These are phyloP conservation scores for Monosporascus cannonballus DNA, from an alignment of 2,329 filamentous ascomycete species.

Conservation along the genomic window DNA sequence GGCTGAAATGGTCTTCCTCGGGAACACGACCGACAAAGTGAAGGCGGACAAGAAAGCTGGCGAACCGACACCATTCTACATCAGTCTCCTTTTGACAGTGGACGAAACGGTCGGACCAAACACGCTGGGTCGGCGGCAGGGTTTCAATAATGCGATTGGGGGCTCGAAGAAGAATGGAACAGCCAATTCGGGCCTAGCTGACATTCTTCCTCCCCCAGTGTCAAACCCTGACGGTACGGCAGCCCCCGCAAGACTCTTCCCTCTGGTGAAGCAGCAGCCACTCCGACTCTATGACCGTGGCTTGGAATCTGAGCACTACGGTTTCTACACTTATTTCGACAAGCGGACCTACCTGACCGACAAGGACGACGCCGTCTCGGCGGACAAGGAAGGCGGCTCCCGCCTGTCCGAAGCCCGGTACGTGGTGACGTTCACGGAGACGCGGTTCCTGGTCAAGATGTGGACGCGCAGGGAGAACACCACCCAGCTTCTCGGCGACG, in stretches of 20 bases:
- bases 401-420: conserved; percentile 46
- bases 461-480: conserved; percentile 50
- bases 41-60: conserved; percentile 64
- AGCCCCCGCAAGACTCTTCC: conserved; percentile 65
- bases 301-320: conserved; percentile 76
- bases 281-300: conserved; percentile 82
- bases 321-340: conserved; percentile 89
- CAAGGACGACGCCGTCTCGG: conserved; percentile 21
- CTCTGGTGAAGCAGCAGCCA: conserved; percentile 66
- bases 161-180: conserved; percentile 12
- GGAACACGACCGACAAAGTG: conserved; percentile 77
- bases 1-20: conserved; percentile 73
- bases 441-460: conserved; percentile 58
- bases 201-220: conserved; percentile 57
- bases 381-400: conserved; percentile 51
- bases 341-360: conserved; percentile 71
- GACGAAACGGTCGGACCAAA: conserved; percentile 22
- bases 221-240: conserved; percentile 65
- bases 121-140: conserved; percentile 23
- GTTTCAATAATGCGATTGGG: conserved; percentile 19
- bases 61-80: conserved; percentile 83
- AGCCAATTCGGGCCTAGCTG: conserved; percentile 38
- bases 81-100: conserved; percentile 43
- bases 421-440: conserved; percentile 53
- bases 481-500: conserved; percentile 31